Evolutionary conservation across 1,284 basidiomycete genomes (phyloP), one percentile per base, ranked within the genome.

Genomic region (Trichosporon sp.): DNA sequence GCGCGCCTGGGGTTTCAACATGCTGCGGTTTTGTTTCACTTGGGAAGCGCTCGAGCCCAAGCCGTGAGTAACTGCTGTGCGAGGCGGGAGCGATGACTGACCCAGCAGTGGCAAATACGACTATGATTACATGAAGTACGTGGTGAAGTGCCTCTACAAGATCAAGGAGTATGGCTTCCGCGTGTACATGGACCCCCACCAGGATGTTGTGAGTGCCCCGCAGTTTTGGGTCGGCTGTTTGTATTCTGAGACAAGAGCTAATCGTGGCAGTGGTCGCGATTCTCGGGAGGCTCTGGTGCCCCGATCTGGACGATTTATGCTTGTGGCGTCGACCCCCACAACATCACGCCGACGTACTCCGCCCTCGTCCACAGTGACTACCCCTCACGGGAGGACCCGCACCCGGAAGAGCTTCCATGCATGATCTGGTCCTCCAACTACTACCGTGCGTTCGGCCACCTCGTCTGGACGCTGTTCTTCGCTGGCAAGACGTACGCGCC

Each of bases 361-460:
- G 92, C 95, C 40, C 89, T 96, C 71, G 79, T 99, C 11, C 95
- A 98, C 79, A 90, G 89, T 82, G 95, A 98, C 85, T 98, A 93
- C 84, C 91, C 94, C 0, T 80, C 85, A 2, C 73, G 73, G 14
- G 75, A 76, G 35, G 79, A 84, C 0, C 88, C 92, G 1, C 87
- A 92, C 74, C 94, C 96, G 0, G 85, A 88, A 6, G 83, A 88
- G 0, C 88, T 94, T 73, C 95, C 96, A 1, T 89, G 91, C 67
- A 99, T 99, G 96, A 89, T 96, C 74, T 98, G 96, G 96, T 90
- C 91, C 14, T 98, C 96, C 26, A 98, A 98, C 81, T 98, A 98
- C 79, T 90, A 91, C 65, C 92, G 92, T 11, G 89, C 98, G 16
- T 89, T 91, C 51, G 90, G 90, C 12, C 94, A 95, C 80, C 97